phyloP scores from a whole-genome alignment of 176 grass and related monocot genomes.

The Raddia distichophylla region DNA sequence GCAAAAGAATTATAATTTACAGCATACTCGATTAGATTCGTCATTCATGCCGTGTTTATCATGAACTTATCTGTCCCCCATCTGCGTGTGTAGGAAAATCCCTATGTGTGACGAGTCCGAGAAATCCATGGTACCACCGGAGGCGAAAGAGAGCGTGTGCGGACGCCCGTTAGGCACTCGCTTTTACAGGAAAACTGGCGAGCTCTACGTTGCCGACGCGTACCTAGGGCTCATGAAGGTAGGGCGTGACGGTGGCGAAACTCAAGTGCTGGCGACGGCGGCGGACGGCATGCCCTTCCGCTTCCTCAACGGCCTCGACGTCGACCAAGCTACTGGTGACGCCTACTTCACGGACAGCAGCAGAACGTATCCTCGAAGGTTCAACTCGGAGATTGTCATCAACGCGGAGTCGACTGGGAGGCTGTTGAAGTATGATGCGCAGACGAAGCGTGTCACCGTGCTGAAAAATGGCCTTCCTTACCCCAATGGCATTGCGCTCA shows the following conservation, averaged over 20 bases:
- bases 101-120: conserved; percentile 1
- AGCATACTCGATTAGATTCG: background rate
- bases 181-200: conserved; percentile 51
- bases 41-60: background rate
- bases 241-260: conserved; percentile 34
- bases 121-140: background rate
- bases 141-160: conserved; percentile 51
- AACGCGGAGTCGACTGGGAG: conserved; percentile 43
- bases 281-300: conserved; percentile 53
- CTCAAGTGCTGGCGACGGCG: conserved; percentile 24
- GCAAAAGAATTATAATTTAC: background rate
- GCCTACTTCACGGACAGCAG: conserved; percentile 76
- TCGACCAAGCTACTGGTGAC: conserved; percentile 55
- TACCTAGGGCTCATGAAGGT: conserved; percentile 59
- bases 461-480: conserved; percentile 24
- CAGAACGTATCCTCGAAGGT: conserved; percentile 17
- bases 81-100: background rate
- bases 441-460: conserved; percentile 33
- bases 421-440: conserved; percentile 50
- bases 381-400: conserved; percentile 9
- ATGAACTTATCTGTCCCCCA: background rate
- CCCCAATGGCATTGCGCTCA: conserved; percentile 51
- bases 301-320: conserved; percentile 63
- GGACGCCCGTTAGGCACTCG: conserved; percentile 53
- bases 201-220: conserved; percentile 70